Conservation (phyloP, 345 rosid genomes). For the Zanthoxylum bungeanum region DNA sequence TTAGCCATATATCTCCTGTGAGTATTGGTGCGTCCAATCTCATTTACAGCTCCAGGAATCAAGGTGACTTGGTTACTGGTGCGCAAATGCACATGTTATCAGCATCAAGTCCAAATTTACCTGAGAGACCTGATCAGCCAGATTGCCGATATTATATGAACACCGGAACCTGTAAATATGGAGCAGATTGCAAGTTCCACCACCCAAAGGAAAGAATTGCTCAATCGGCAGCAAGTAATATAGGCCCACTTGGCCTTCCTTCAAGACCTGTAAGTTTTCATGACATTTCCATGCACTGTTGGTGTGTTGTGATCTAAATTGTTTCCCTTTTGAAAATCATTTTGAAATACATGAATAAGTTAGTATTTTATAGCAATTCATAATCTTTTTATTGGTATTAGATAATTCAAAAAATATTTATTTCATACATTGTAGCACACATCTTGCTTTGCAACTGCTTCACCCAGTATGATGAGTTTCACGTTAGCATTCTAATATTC, state of each 20-base stretch:
- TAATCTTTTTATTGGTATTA: no score
- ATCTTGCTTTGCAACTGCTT: not conserved
- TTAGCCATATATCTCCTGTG: conserved; percentile 34
- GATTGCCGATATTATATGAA: conserved; percentile 76
- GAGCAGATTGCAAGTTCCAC: conserved; percentile 78
- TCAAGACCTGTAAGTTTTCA: conserved; percentile 74
- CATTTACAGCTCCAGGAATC: conserved; percentile 41
- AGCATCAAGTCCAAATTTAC: conserved; percentile 32
- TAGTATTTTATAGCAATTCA: no score
- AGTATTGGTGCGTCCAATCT: conserved; percentile 43
- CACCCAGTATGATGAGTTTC: not conserved
- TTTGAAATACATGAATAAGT: no score
- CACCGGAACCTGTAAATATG: conserved; percentile 74
- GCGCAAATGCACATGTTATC: conserved; percentile 40
- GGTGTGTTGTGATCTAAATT: no score
- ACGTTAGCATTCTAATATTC: not conserved
- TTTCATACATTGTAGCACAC: no score
- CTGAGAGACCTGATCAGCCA: conserved; percentile 69
- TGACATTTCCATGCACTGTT: no score
- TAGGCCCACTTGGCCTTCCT: conserved; percentile 55
- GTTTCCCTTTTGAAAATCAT: no score
- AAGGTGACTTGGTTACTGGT: conserved; percentile 47
- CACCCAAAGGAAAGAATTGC: conserved; percentile 71
- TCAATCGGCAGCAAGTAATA: conserved; percentile 32
- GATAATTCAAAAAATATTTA: no score